Percentiles rank a stretch among this genome's conserved stretches.
Evolutionary conservation across 2,329 filamentous ascomycete species (phyloP).

Genomic region (Exophiala dermatitidis): DNA sequence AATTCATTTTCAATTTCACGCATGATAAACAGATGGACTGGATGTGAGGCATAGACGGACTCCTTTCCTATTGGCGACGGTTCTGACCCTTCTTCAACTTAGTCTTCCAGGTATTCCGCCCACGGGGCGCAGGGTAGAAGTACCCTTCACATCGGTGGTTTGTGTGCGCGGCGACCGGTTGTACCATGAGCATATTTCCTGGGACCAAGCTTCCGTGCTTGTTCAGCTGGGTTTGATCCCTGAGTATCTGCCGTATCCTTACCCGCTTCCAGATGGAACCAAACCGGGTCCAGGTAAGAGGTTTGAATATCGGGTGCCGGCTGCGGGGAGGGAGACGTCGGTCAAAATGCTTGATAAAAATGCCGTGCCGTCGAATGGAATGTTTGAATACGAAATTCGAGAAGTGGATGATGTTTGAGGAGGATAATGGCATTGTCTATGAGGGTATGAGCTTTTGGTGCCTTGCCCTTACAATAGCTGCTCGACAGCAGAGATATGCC

Average conservation of each 20-base stretch:
- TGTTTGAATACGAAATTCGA: slow-evolving; percentile 42
- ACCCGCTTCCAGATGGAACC: slow-evolving; percentile 38
- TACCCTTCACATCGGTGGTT: slow-evolving; percentile 59
- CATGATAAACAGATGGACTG: slow-evolving; percentile 59
- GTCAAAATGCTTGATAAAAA: slow-evolving; percentile 47
- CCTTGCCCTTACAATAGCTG: no score
- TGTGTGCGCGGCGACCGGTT: slow-evolving; percentile 61
- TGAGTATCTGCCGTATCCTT: slow-evolving; percentile 58
- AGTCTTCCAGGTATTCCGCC: slow-evolving; percentile 55
- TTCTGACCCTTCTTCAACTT: not conserved
- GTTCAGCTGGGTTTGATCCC: slow-evolving; percentile 57
- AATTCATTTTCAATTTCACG: slow-evolving; percentile 60
- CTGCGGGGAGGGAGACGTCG: slow-evolving; percentile 50
- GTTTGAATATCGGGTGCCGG: slow-evolving; percentile 56
- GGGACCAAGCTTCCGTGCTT: slow-evolving; percentile 60
- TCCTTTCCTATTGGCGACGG: not conserved
- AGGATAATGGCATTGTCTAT: no score
- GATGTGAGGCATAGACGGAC: slow-evolving; percentile 48
- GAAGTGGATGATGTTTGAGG: slow-evolving; percentile 17
- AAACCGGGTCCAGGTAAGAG: slow-evolving; percentile 36
- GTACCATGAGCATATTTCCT: slow-evolving; percentile 64
- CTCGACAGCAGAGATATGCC: no score
- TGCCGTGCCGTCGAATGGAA: slow-evolving; percentile 47
- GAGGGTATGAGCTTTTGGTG: no score
- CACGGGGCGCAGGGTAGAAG: slow-evolving; percentile 47